Base-by-base conservation (phyloP, 2,329 filamentous ascomycete species). In the Bipolaris bicolor region DNA sequence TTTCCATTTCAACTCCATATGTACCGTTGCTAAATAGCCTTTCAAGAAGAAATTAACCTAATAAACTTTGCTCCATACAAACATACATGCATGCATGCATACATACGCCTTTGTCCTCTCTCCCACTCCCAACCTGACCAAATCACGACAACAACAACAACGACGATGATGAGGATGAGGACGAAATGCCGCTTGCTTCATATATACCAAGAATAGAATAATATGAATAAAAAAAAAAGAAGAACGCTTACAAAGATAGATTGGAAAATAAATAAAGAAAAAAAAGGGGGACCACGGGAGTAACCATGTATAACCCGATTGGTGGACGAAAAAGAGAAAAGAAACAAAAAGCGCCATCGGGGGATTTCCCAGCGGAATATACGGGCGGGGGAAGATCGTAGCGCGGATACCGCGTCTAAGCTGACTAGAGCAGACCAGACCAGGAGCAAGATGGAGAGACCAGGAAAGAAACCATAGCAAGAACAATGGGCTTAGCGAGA, bases 101-200 rank as follows among this genome's bases (percentile, higher is more conserved):
- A 43, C 24, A n/a, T 52, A 52, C 49, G 49, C 49, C 49, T 11
- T 13, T 31, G 29, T 13, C 29, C 29, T 31, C 10, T 10, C 26
- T 10, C 26, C 2, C 3, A 11, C 10, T 10, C 13, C 29, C 29
- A 31, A 31, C 5, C 26, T 20, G 20, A 20, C 2, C 2, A 20
- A 20, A 20, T 20, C 20, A 20, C 20, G 3, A 29, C 10, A 9
- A 29, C 10, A 7, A 26, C 26, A 9, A 29, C 2, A 9, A 29
- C 10, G 29, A 29, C 4, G 26, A 29, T 29, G 26, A 29, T 11
- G 26, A 29, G 9, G 9, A 31, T 3, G 31, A 45, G 44, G 48
- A 50, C 31, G n/a, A 3, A 29, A 52, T 52, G 49, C 49, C 49
- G 49, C 49, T 52, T 16, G 11, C 10, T 49, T 44, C 15, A 45